Evolutionary conservation across 495 filamentous ascomycete species (phyloP), one percentile per base, ranked within the genome.

Genomic region (Penicillium turbatum): DNA sequence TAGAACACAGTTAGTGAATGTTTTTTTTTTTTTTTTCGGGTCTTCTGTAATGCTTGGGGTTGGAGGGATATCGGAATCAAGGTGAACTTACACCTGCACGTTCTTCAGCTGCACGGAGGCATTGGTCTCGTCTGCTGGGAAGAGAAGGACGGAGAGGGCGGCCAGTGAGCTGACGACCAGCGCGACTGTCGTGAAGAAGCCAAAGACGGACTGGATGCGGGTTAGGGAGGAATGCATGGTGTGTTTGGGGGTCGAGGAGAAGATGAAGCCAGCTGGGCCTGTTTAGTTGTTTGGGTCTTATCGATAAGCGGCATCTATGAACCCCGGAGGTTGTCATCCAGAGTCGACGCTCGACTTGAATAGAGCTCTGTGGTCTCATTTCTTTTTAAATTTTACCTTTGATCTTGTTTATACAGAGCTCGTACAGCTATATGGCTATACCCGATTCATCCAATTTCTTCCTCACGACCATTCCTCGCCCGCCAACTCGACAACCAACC

Each of bases 151-250:
- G 6, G 90, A 89, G 37, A 86, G 65, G 36, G 93, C 92, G 55
- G 95, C 86, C 17, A 92, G 67, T 15, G 82, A 79, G 36, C 85
- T 90, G 24, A 96, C 84, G 54, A 81, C 79, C 66, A 93, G 92
- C 30, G 87, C 86, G 51, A 96, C 92, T 30, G 91, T 93, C 26
- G 92, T 97, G 79, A 97, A 97, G 83, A 95, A 95, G 67, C 92
- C 90, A 71, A 98, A 98, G 59, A 92, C 86, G 75, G 91, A 91
- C 72, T 98, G 93, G 51, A 82, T 69, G 55, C 93, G 87, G 34
- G 87, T 89, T 27, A 92, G 68, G 17, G 86, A 80, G 61, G 90
- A 92, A 72, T 97, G 88, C 93, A 98, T 97, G 54, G 54, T 79
- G 73, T 38, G 47, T 27, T 24, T 39, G 29, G 38, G 30, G 34